A percentile compares a stretch with the other conserved stretches of the same genome.
Evolutionary conservation across 2,329 filamentous ascomycete species (phyloP).

Genomic region (Anthostomella pinea): DNA sequence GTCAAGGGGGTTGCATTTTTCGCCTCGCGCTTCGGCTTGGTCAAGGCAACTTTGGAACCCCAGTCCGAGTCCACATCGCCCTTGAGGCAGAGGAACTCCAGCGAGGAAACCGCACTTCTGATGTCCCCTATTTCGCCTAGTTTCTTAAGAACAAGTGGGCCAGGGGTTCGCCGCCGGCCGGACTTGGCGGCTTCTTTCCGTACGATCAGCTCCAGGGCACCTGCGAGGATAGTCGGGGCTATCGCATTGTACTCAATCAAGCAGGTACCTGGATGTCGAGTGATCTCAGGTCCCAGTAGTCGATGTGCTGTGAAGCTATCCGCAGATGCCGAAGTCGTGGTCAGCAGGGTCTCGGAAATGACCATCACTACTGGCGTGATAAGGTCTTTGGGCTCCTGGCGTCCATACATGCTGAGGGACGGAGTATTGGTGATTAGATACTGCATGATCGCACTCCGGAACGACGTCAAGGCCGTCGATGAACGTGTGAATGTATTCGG

Average conservation of each 20-base stretch:
- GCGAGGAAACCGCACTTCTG: conserved; percentile 82
- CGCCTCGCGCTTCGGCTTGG: conserved; percentile 61
- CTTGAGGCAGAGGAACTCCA: conserved; percentile 89
- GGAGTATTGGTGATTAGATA: conserved; percentile 70
- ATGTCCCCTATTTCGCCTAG: conserved; percentile 89
- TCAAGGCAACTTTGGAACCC: conserved; percentile 70
- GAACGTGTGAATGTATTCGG: conserved; percentile 70
- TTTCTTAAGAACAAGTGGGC: conserved; percentile 71
- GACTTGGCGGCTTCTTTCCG: conserved; percentile 82
- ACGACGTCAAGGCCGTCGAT: conserved; percentile 63
- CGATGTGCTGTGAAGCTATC: conserved; percentile 94
- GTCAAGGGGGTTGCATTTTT: conserved; percentile 63
- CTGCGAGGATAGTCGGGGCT: conserved; percentile 79
- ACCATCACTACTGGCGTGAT: conserved; percentile 80
- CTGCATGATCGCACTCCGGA: conserved; percentile 71
- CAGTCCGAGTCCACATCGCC: conserved; percentile 72
- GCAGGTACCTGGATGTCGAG: conserved; percentile 73
- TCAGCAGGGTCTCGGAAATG: conserved; percentile 85
- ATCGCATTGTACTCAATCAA: conserved; percentile 92
- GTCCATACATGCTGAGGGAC: conserved; percentile 47
- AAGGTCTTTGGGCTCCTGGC: conserved; percentile 40
- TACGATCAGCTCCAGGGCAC: conserved; percentile 78
- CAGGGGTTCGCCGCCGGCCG: conserved; percentile 70
- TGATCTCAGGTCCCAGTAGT: conserved; percentile 80
- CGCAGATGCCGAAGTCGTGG: conserved; percentile 77